Base-by-base conservation (phyloP, 1,139 yeast species). In the Magnusiomyces suaveolens region DNA sequence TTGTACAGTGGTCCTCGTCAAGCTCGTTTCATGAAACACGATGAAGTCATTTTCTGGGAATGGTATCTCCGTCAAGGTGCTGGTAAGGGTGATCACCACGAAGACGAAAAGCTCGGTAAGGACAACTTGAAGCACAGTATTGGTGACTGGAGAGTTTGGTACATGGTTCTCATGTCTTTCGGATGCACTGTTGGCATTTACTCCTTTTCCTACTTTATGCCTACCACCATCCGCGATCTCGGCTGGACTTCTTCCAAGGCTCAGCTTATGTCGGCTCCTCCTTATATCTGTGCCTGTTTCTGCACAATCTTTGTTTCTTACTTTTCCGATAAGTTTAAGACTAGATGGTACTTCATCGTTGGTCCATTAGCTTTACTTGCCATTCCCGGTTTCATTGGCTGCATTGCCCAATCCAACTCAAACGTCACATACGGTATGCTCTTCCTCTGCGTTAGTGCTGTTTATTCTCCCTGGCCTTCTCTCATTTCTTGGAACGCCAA, bases 1-100 rank as follows among this genome's bases (percentile, higher is more conserved):
- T 67, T 81, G 53, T 80, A 80, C 38, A 82, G 78, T 61, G 72
- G 69, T 65, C 81, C 81, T 24, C 68, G 68, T 33, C 71, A 73
- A 53, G 72, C 78, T 25, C 69, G 73, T 54, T 80, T 79, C 66
- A 71, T 81, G 57, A 73, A 67, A 32, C 71, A 66, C n/a, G 71
- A 75, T 46, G 84, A 80, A 63, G 69, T 72, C 44, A 69, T 68
- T 29, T 78, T 73, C 59, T 52, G 54, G 54, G 52, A 48, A 32
- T 48, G 52, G 52, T 46, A 55, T 36, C 41, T 55, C 44, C 52
- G 33, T 8, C 52, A 52, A 36, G 50, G 47, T n/a, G 43, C 38
- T 26, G 50, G 33, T 2, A 46, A 52, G 29, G 50, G 54, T 20
- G 44, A 43, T 26, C 51, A 50, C n/a, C 46, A 33, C 16, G 54